Percentiles rank a stretch among this genome's conserved stretches.
Conservation (phyloP, 805 yeast species). For the Metschnikowia borealis region DNA sequence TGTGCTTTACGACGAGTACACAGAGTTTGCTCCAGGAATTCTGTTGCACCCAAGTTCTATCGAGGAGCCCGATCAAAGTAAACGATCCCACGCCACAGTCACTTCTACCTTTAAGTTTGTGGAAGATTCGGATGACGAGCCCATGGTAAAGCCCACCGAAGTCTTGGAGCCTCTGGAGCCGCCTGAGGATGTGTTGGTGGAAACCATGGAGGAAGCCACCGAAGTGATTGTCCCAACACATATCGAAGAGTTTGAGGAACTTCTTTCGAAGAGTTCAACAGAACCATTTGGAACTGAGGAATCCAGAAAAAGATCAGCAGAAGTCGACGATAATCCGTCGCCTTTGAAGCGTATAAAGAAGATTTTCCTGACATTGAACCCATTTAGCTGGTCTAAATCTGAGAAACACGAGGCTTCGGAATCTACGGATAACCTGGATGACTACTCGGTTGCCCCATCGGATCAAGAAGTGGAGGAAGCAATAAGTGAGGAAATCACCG, state of each 20-base stretch:
- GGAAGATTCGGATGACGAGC: constrained; percentile 1
- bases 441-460: background rate
- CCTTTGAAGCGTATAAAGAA: constrained; percentile 12
- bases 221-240: constrained; percentile 11
- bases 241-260: constrained; percentile 12
- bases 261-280: background rate
- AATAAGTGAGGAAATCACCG: background rate
- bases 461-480: background rate
- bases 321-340: constrained; percentile 2
- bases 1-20: constrained; percentile 10
- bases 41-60: constrained; percentile 11
- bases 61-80: constrained; percentile 10
- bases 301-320: constrained; percentile 5
- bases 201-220: constrained; percentile 9
- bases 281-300: background rate
- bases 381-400: constrained; percentile 9
- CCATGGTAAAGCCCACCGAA: constrained; percentile 3
- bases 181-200: constrained; percentile 3
- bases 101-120: constrained; percentile 2
- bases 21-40: constrained; percentile 9
- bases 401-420: background rate
- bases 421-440: background rate
- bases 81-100: background rate
- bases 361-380: constrained; percentile 7
- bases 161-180: constrained; percentile 13